These are phyloP conservation scores for Trichophyton verrucosum DNA, from an alignment of 2,329 filamentous ascomycete genomes.

Conservation along the genomic window DNA sequence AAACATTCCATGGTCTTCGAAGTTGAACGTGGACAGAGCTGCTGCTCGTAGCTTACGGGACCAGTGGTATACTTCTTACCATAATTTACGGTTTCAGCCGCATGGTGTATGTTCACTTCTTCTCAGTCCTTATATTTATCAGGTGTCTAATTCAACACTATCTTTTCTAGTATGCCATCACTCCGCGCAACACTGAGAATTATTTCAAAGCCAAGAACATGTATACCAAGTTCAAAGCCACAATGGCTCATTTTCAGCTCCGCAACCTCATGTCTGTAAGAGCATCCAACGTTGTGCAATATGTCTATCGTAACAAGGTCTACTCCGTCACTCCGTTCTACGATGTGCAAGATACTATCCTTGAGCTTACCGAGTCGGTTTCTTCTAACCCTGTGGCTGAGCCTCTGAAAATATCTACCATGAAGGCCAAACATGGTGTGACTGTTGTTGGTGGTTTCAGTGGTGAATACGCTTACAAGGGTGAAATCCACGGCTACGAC, in stretches of 20 bases:
- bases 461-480: slow-evolving; percentile 44
- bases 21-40: slow-evolving; percentile 24
- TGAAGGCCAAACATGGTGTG: slow-evolving; percentile 38
- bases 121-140: background rate
- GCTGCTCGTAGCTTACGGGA: slow-evolving; percentile 30
- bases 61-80: slow-evolving; percentile 31
- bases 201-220: slow-evolving; percentile 40
- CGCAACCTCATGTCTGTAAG: slow-evolving; percentile 45
- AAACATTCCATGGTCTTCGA: slow-evolving; percentile 31
- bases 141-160: background rate
- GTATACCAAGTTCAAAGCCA: slow-evolving; percentile 38
- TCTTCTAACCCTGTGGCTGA: slow-evolving; percentile 26
- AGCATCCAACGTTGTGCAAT: slow-evolving; percentile 44
- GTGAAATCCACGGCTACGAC: slow-evolving; percentile 23
- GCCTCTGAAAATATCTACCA: slow-evolving; percentile 40
- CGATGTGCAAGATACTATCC: slow-evolving; percentile 29
- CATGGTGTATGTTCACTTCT: slow-evolving; percentile 13
- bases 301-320: slow-evolving; percentile 38
- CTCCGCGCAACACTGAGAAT: slow-evolving; percentile 30
- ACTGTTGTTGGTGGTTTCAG: slow-evolving; percentile 45
- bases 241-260: slow-evolving; percentile 47
- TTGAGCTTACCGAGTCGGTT: slow-evolving; percentile 37
- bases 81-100: slow-evolving; percentile 24
- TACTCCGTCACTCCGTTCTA: slow-evolving; percentile 39
- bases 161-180: slow-evolving; percentile 19